Evolutionary conservation across 768 basidiomycete genomes (phyloP), one percentile per base, ranked within the genome.

Genomic region (Rhodotorula taiwanensis): DNA sequence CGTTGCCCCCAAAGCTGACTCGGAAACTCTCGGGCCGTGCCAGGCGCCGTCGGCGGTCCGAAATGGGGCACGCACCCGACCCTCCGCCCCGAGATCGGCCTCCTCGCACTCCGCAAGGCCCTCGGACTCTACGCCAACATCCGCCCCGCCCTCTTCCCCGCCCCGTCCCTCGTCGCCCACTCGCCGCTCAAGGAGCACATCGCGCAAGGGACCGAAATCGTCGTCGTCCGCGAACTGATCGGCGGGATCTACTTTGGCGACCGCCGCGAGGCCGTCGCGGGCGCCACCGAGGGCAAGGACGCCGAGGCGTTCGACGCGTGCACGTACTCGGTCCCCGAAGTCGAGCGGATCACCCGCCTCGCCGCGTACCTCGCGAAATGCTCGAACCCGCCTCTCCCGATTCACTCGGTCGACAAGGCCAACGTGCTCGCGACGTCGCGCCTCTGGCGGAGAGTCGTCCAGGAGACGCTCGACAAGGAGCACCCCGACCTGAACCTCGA

Each of bases 81-180:
- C 75, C 83, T 97, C 57, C 85, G 95, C 59, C 95, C 95, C 23
- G 95, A 99, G 76, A 83, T 84, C 64, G 95, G 95, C 58, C 82
- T 99, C 16, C 84, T 99, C 33, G 75, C 79, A 11, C 82, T 99
- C 55, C 86, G 95, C 70, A 98, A 99, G 77, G 84, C 83, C 33
- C 85, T 98, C 57, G 94, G 92, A 27, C 83, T 98, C 52, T 98
- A 93, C 78, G 94, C 91, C 75, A 99, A 99, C 79, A 95, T 99
- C 76, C 88, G 95, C 34, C 95, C 95, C 18, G 89, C 91, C 16
- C 89, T 88, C 74, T 91, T 99, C 71, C 91, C 89, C 1, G 92
- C 90, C 13, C 88, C 97, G 52, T 86, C 89, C 28, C 83, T 99
- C 52, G 78, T 99, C 58, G 79, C 82, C 50, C 82, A 88, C 79